These are phyloP conservation scores for Malus sieversii DNA, from an alignment of 306 rosid species.

Conservation along the genomic window DNA sequence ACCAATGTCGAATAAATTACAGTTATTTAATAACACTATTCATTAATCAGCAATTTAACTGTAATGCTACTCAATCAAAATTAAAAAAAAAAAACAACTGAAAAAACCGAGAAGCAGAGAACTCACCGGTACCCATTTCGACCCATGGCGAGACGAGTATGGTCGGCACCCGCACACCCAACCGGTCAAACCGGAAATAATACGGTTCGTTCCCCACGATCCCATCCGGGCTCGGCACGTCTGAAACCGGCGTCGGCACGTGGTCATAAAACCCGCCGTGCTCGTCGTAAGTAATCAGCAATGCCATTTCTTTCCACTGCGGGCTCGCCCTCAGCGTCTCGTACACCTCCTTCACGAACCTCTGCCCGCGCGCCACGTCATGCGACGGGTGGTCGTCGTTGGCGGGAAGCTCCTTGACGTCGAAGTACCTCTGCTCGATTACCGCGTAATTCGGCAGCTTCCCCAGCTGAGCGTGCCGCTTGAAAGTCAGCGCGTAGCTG, in stretches of 20 bases:
- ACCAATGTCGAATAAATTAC: background rate
- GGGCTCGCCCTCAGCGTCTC: constrained; percentile 78
- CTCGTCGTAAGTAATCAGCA: constrained; percentile 81
- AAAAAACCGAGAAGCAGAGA: background rate
- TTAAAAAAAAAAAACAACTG: background rate
- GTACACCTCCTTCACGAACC: constrained; percentile 81
- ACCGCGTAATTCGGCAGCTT: constrained; percentile 84
- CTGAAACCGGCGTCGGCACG: constrained; percentile 71
- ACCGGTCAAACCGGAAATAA: constrained; percentile 70
- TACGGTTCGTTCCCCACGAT: constrained; percentile 65
- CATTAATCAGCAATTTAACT: background rate
- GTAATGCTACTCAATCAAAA: background rate
- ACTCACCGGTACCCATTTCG: constrained; percentile 75
- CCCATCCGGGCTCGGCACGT: constrained; percentile 90
- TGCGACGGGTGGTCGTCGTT: constrained; percentile 97
- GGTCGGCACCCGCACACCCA: constrained; percentile 90
- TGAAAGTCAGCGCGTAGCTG: constrained; percentile 50
- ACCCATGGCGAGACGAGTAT: constrained; percentile 84
- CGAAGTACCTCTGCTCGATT: constrained; percentile 85
- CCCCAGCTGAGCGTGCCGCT: constrained; percentile 53
- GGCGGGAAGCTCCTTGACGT: constrained; percentile 53
- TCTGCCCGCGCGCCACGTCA: constrained; percentile 81
- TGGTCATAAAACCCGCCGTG: constrained; percentile 97
- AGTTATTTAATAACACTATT: background rate
- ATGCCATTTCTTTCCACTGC: constrained; percentile 88